Evolutionary conservation across 2,329 filamentous ascomycete genomes (phyloP).

Genomic region (Epichloe typhina): DNA sequence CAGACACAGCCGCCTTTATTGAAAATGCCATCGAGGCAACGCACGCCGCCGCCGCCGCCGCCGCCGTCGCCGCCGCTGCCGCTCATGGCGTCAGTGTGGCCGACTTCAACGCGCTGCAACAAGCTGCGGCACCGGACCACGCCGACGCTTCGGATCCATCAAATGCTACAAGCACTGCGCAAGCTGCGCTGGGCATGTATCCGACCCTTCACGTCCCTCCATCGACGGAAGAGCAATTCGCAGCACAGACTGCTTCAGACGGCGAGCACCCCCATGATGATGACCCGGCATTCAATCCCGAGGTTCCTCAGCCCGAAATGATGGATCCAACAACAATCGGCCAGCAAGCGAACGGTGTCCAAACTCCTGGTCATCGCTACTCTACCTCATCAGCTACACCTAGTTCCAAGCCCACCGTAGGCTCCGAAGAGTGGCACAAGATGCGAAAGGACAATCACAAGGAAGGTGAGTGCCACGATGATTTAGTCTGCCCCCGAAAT

Average conservation of each 20-base stretch:
- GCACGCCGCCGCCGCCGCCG: constrained; percentile 23
- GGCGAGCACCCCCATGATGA: constrained; percentile 17
- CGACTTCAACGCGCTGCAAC: constrained; percentile 44
- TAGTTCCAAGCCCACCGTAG: constrained; percentile 70
- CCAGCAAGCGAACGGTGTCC: constrained; percentile 28
- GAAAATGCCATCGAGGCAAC: constrained; percentile 37
- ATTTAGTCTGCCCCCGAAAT: too few species aligned
- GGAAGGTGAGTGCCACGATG: constrained; percentile 54
- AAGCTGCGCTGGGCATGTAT: constrained; percentile 46
- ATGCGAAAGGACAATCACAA: constrained; percentile 97
- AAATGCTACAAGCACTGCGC: constrained; percentile 45
- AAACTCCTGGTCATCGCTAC: constrained; percentile 19
- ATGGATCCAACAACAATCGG: constrained; percentile 10
- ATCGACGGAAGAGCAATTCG: constrained; percentile 46
- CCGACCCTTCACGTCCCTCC: constrained; percentile 45
- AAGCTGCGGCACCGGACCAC: constrained; percentile 35
- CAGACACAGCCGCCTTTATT: constrained; percentile 38
- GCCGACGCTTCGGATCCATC: constrained; percentile 34
- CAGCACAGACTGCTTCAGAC: constrained; percentile 32
- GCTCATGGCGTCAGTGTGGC: constrained; percentile 33
- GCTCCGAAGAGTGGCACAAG: constrained; percentile 96
- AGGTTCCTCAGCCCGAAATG: constrained; percentile 18
- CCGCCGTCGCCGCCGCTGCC: constrained; percentile 17
- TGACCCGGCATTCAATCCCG: constrained; percentile 20
- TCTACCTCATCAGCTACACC: constrained; percentile 26